Evolutionary conservation across 768 basidiomycete genomes (phyloP).

Genomic region (Tricholomella constricta): DNA sequence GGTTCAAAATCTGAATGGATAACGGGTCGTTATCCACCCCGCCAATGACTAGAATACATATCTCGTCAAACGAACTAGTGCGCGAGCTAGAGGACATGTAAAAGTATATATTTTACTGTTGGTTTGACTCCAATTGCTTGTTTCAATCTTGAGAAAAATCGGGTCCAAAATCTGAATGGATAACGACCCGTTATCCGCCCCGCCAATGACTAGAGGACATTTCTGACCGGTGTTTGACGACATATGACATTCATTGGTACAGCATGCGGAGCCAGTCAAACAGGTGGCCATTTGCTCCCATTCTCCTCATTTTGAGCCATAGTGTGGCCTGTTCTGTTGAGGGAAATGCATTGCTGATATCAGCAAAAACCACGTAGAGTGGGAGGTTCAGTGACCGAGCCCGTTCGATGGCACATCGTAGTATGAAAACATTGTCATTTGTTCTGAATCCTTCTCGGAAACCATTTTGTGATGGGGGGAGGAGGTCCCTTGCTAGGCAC

Average conservation of each 20-base stretch:
- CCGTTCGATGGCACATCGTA: constrained; percentile 16
- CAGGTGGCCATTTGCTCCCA: constrained; percentile 18
- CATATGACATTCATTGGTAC: constrained; percentile 11
- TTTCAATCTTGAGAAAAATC: too few species aligned
- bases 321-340: too few species aligned
- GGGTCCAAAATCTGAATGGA: too few species aligned
- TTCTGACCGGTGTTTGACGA: neutral
- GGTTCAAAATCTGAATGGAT: too few species aligned
- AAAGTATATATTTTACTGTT: too few species aligned
- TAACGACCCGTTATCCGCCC: too few species aligned
- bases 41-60: too few species aligned
- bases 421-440: constrained; percentile 9
- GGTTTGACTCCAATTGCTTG: too few species aligned
- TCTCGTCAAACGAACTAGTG: too few species aligned
- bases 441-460: constrained; percentile 25
- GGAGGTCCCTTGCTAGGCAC: constrained; percentile 12
- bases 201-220: neutral
- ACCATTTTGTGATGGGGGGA: constrained; percentile 26
- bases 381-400: constrained; percentile 9
- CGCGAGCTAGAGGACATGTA: too few species aligned
- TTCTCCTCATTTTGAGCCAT: constrained; percentile 23
- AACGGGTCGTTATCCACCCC: too few species aligned
- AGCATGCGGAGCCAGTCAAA: constrained; percentile 22
- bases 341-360: too few species aligned
- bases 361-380: constrained; percentile 20